These are phyloP conservation scores for Chytriomyces confervae DNA, from an alignment of 192 early-diverging fungal species.

Conservation along the genomic window DNA sequence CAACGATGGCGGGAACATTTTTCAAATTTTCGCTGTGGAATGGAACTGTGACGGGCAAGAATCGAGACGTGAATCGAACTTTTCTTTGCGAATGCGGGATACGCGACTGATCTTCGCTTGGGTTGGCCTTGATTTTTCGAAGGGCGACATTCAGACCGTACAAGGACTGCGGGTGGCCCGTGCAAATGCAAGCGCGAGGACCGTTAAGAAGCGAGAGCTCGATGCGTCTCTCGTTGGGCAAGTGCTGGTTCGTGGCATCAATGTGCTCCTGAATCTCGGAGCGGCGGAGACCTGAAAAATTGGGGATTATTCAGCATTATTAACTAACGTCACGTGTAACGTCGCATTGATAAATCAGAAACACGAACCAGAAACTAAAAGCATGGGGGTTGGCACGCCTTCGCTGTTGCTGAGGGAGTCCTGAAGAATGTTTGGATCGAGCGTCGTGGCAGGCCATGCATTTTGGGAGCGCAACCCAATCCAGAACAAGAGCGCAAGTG, in stretches of 20 bases:
- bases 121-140: slow-evolving; percentile 88
- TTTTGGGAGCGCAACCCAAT: slow-evolving; percentile 84
- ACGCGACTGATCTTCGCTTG: slow-evolving; percentile 84
- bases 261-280: slow-evolving; percentile 84
- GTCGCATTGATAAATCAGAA: background rate
- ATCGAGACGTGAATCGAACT: slow-evolving; percentile 87
- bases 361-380: slow-evolving; percentile 72
- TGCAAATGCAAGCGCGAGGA: slow-evolving; percentile 87
- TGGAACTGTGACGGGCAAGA: slow-evolving; percentile 90
- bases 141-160: slow-evolving; percentile 91
- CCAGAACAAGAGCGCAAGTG: slow-evolving; percentile 81
- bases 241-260: slow-evolving; percentile 84
- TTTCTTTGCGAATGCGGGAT: slow-evolving; percentile 89
- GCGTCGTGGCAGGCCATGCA: slow-evolving; percentile 77
- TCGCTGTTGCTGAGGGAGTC: slow-evolving; percentile 89
- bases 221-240: slow-evolving; percentile 82
- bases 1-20: slow-evolving; percentile 66
- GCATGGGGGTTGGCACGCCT: slow-evolving; percentile 91
- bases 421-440: slow-evolving; percentile 86
- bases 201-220: slow-evolving; percentile 90
- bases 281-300: slow-evolving; percentile 67
- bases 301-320: too few species aligned
- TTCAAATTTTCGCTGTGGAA: slow-evolving; percentile 87
- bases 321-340: too few species aligned
- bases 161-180: slow-evolving; percentile 87